A percentile compares a stretch with the other conserved stretches of the same genome.
Evolutionary conservation across 2,329 filamentous ascomycete genomes (phyloP).

Genomic region (Neopestalotiopsis rosae): DNA sequence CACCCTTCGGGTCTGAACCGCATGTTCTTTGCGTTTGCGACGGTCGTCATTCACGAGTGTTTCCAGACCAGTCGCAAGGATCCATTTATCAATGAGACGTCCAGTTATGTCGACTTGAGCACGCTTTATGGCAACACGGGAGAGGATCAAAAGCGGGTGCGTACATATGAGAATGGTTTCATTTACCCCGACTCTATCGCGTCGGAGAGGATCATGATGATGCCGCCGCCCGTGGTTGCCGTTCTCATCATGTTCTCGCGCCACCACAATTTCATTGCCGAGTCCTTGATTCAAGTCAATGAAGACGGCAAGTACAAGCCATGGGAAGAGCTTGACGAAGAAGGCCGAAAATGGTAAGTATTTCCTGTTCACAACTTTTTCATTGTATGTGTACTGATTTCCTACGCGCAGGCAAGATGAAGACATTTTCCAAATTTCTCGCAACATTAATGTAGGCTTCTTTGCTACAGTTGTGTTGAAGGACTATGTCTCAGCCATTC

Average conservation of each 20-base stretch:
- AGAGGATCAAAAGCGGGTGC: constrained; percentile 45
- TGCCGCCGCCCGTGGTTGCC: constrained; percentile 50
- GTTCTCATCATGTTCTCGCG: constrained; percentile 48
- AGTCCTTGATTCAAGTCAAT: constrained; percentile 45
- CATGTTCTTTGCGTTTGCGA: constrained; percentile 53
- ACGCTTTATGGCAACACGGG: constrained; percentile 51
- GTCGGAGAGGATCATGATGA: constrained; percentile 51
- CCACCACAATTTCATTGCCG: constrained; percentile 49
- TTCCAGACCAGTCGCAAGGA: constrained; percentile 47
- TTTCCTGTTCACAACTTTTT: constrained; percentile 19
- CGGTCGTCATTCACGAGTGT: constrained; percentile 52
- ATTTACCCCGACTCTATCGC: constrained; percentile 50
- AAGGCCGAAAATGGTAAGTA: constrained; percentile 41
- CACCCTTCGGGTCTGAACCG: constrained; percentile 51
- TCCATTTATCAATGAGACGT: constrained; percentile 50
- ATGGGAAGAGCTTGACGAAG: constrained; percentile 43
- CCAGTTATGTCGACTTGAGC: constrained; percentile 51
- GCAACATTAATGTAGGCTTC: constrained; percentile 53
- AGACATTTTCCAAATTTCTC: constrained; percentile 50
- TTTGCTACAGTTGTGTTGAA: constrained; percentile 50
- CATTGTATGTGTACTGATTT: neutral
- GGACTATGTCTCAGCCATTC: constrained; percentile 51
- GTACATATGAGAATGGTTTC: constrained; percentile 47
- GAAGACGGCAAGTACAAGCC: constrained; percentile 47
- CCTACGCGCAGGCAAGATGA: constrained; percentile 46